phyloP scores from a whole-genome alignment of 2,329 filamentous ascomycete genomes.

The Scolecobasidium constrictum region DNA sequence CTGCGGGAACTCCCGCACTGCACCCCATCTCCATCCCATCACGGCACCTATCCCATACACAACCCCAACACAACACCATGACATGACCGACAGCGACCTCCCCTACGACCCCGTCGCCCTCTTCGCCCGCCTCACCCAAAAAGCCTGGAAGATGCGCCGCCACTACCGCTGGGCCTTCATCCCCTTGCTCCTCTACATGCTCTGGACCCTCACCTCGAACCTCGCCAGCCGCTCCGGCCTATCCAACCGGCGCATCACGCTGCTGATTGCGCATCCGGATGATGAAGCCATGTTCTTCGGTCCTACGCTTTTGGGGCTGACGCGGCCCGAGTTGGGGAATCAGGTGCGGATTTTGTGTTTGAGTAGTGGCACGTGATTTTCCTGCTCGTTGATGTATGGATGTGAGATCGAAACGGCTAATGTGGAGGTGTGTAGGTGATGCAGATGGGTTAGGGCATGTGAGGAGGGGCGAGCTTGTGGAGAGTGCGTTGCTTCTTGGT shows the following conservation, averaged over 20 bases:
- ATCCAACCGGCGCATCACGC: constrained; percentile 73
- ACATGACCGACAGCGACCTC: too few relatives aligned
- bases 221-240: constrained; percentile 47
- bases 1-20: constrained; percentile 8
- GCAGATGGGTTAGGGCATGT: constrained; percentile 79
- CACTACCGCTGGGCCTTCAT: constrained; percentile 26
- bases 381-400: neutral
- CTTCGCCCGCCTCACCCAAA: too few relatives aligned
- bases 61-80: too few relatives aligned
- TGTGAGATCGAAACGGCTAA: constrained; percentile 13
- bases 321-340: constrained; percentile 68
- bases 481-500: constrained; percentile 69
- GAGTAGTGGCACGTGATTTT: constrained; percentile 54
- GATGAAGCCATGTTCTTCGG: constrained; percentile 99
- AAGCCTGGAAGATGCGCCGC: too few relatives aligned
- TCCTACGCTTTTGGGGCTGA: constrained; percentile 76
- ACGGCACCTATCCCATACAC: neutral
- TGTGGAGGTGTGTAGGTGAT: constrained; percentile 44
- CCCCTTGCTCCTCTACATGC: constrained; percentile 28
- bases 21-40: neutral
- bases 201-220: constrained; percentile 38
- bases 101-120: too few relatives aligned
- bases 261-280: constrained; percentile 93
- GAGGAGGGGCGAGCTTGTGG: constrained; percentile 71
- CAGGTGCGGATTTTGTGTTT: constrained; percentile 91